A percentile compares a stretch with the other conserved stretches of the same genome.
These are phyloP conservation scores for Antrodiella citrinella DNA, from an alignment of 768 basidiomycete species.

Conservation along the genomic window DNA sequence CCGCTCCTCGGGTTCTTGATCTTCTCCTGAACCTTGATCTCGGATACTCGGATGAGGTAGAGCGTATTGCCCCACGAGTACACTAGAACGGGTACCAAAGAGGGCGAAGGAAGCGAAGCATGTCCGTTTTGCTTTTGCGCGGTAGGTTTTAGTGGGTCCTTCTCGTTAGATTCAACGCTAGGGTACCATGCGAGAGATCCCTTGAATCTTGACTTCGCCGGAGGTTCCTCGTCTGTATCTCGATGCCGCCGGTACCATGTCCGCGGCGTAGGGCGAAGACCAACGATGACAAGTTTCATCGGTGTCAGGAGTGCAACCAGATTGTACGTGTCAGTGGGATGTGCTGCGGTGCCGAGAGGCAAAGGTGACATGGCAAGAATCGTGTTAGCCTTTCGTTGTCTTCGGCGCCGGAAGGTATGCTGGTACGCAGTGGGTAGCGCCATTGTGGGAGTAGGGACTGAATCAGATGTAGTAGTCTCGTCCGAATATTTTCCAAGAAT, in stretches of 20 bases:
- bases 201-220: constrained; percentile 37
- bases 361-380: constrained; percentile 76
- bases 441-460: constrained; percentile 13
- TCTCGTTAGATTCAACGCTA: constrained; percentile 31
- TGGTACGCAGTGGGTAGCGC: constrained; percentile 14
- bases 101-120: constrained; percentile 4
- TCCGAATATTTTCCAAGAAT: constrained; percentile 89
- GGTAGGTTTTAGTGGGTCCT: constrained; percentile 11
- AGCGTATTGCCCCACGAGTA: constrained; percentile 79
- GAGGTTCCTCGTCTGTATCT: constrained; percentile 35
- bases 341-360: constrained; percentile 66
- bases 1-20: constrained; percentile 48
- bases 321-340: constrained; percentile 73
- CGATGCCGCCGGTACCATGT: constrained; percentile 84
- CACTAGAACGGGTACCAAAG: constrained; percentile 58
- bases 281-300: constrained; percentile 87
- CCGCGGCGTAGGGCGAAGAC: constrained; percentile 82
- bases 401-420: constrained; percentile 32
- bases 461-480: constrained; percentile 20
- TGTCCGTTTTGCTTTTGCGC: constrained; percentile 16
- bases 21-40: constrained; percentile 44
- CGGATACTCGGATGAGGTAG: constrained; percentile 57
- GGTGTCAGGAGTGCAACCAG: constrained; percentile 84
- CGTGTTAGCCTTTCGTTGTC: constrained; percentile 41
- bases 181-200: constrained; percentile 83